Evolutionary conservation across 1,284 basidiomycete species (phyloP).

Genomic region (Ganoderma boninense): DNA sequence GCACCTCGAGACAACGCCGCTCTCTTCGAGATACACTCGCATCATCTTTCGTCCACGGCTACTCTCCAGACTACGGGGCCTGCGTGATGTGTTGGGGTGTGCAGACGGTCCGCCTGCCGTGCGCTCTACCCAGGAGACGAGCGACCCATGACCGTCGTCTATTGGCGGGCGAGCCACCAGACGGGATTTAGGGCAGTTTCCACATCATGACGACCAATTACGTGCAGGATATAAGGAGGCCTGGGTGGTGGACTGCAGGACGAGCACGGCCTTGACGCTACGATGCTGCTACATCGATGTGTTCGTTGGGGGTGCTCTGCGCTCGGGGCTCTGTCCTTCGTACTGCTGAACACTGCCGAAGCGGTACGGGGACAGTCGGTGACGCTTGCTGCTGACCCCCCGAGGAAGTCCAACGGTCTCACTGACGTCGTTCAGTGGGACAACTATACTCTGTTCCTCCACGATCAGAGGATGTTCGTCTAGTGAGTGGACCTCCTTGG

Average conservation of each 20-base stretch:
- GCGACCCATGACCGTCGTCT: neutral
- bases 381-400: conserved; percentile 29
- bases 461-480: conserved; percentile 49
- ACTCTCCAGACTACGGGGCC: neutral
- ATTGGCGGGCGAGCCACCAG: neutral
- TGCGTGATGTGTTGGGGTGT: neutral
- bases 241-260: neutral
- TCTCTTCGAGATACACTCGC: neutral
- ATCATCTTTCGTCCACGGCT: neutral
- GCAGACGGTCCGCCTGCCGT: neutral
- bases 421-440: conserved; percentile 44
- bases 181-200: neutral
- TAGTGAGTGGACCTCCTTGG: too few relatives aligned
- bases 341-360: neutral
- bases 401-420: conserved; percentile 39
- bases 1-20: neutral
- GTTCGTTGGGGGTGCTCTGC: neutral
- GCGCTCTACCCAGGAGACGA: neutral
- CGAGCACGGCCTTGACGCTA: neutral
- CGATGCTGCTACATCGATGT: neutral
- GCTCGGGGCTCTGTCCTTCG: neutral
- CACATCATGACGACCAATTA: neutral
- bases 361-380: neutral
- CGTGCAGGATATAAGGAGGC: neutral
- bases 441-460: conserved; percentile 42